phyloP scores from a whole-genome alignment of 2,329 filamentous ascomycete species.

The Laburnicola sp. region DNA sequence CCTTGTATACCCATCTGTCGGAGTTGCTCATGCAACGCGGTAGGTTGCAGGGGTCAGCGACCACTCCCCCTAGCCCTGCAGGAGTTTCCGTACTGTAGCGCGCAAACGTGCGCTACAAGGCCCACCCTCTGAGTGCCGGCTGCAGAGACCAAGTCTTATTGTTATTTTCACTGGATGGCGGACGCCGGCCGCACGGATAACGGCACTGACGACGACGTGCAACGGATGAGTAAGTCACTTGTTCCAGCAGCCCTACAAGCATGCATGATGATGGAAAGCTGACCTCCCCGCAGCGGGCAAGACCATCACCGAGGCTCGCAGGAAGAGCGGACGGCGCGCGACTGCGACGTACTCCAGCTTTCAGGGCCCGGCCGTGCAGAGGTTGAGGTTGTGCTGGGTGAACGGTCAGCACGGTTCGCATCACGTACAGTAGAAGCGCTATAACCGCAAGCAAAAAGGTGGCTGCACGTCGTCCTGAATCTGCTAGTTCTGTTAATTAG shows the following conservation, averaged over 20 bases:
- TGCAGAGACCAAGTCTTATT: background rate
- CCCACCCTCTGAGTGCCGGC: background rate
- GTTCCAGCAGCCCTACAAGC: background rate
- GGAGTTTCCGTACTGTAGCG: background rate
- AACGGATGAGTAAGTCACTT: background rate
- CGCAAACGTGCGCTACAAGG: background rate
- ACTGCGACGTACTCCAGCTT: constrained; percentile 11
- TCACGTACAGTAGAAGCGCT: constrained; percentile 28
- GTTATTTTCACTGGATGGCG: background rate
- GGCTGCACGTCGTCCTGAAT: too few relatives aligned
- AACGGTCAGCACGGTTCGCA: constrained; percentile 26
- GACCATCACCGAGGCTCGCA: constrained; percentile 6
- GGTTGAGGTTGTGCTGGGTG: constrained; percentile 9
- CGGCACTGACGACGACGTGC: background rate
- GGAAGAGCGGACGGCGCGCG: too few relatives aligned
- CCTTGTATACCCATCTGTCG: background rate
- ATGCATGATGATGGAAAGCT: background rate
- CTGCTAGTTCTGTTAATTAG: too few relatives aligned
- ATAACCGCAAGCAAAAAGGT: constrained; percentile 28
- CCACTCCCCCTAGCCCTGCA: background rate
- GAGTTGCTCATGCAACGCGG: background rate
- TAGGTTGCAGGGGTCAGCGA: constrained; percentile 7
- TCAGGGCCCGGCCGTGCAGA: constrained; percentile 10
- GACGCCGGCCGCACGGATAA: background rate
- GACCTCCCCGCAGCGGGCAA: constrained; percentile 3